A percentile compares a stretch with the other conserved stretches of the same genome.
phyloP scores from a whole-genome alignment of 78 protist species.

The Guillardia theta region DNA sequence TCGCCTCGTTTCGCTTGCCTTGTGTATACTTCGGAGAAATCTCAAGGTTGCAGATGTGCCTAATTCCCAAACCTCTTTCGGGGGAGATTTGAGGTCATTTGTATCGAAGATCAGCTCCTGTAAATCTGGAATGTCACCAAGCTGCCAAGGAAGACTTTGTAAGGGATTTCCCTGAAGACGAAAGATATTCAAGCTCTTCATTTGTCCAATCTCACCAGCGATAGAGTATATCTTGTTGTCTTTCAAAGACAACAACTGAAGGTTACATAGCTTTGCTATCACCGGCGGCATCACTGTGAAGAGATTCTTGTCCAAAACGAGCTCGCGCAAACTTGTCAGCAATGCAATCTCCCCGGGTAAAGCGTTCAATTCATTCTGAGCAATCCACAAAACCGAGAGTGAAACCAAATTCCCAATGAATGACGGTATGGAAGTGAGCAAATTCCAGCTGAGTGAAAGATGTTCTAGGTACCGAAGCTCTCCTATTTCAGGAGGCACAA shows the following conservation, averaged over 20 bases:
- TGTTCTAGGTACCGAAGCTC: conserved; percentile 1
- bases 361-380: not conserved
- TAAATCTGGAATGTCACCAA: not conserved
- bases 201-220: not conserved
- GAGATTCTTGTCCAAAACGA: conserved; percentile 8
- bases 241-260: not conserved
- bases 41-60: not conserved
- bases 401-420: not conserved
- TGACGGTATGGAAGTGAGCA: not conserved
- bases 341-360: not conserved
- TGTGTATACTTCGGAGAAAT: not conserved
- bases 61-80: not conserved
- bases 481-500: not conserved
- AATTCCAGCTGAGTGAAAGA: not conserved
- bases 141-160: not conserved
- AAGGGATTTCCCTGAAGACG: not conserved
- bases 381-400: not conserved
- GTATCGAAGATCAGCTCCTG: not conserved
- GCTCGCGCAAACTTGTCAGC: not conserved
- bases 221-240: not conserved
- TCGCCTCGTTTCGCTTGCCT: not conserved
- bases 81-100: not conserved
- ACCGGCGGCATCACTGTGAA: not conserved
- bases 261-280: not conserved
- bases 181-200: not conserved